Base-by-base conservation (phyloP, 2,329 filamentous ascomycete genomes). In the Fusarium avenaceum region DNA sequence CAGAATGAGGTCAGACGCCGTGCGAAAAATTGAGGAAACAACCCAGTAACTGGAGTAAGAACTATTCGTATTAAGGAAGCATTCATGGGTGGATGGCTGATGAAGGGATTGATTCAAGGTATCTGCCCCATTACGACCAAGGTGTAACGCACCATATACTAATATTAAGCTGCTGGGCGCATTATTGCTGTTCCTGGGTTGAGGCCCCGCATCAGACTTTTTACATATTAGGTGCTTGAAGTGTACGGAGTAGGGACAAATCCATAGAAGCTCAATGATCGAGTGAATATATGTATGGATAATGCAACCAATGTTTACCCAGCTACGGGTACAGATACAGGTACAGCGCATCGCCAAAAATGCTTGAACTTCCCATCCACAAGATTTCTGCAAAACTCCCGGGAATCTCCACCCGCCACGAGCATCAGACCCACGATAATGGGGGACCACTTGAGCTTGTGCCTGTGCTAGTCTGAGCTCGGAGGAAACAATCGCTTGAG, bases 331-430 rank as follows among this genome's bases (percentile, higher is more conserved):
- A 53, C 28, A 53, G 20, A 26, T 30, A 45, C 57, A 35, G 46
- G 54, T 50, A 54, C 57, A 57, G 51, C 57, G 54, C 57, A 67
- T 68, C 61, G 57, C 57, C 61, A 10, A 11, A 13, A 68, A 62
- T 65, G 60, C 65, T 62, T 66, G 50, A 56, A 28, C 10, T 11
- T 30, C 28, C 28, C 53, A 40, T 33, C 57, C 52, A 49, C 28
- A 43, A 50, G 64, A 51, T 47, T 61, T 43, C 48, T 57, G 42
- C 53, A 52, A 65, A 64, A 48, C 59, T 47, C 56, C 62, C 63
- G 46, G 51, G 33, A 50, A 66, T 61, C 63, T 17, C 71, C 71
- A 73, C 71, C 51, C 49, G 60, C 68, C 63, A 63, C 63, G 68
- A 70, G 61, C 8, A 33, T 51, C 58, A 46, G 62, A 60, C 48